Base-by-base conservation (phyloP, 768 basidiomycete genomes). In the Clitopilus passeckerianus region DNA sequence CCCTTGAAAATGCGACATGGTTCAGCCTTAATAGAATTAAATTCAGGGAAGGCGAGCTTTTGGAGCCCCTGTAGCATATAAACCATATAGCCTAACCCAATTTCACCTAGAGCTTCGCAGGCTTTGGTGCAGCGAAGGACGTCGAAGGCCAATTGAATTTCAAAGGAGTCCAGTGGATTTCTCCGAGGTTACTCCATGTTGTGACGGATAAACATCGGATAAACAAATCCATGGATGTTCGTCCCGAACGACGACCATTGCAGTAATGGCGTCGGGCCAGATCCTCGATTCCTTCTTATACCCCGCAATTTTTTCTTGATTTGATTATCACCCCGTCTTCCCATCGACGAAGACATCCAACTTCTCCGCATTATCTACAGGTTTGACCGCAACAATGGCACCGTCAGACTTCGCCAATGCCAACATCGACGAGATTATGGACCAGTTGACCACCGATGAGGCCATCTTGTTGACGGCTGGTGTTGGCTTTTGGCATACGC, bases 401-500 rank as follows among this genome's bases (percentile, higher is more conserved):
- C 83, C 84, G 8, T 89, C 89, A 27, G 84, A 87, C 67, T 89
- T 91, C 64, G 83, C 85, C 4, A 80, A 80, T 0, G 88, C 83
- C 5, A 68, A 85, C 67, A 75, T 92, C 53, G 75, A 80, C 61
- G 77, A 84, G 52, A 73, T 90, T 56, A 74, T 91, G 54, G 80
- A 84, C n/a, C 75, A 83, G 58, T 72, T 92, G 61, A 87, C 87
- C 1, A 85, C 81, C 0, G 89, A 90, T 35, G 91, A 92, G 66
- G 86, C 89, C 0, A 89, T 91, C 65, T 73, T 77, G 43, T 76
- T 93, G 23, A 87, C 81, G 6, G 87, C 86, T 1, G 90, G 89
- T 16, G 86, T 86, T 18, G 89, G 89, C 15, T 87, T 88, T 67
- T 91, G 90, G 91, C 82, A 88, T 64, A 91, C 90, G 0, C 81